Evolutionary conservation across 176 grass and related monocot species (phyloP), one percentile per base, ranked within the genome.

Genomic region (Puya raimondii): DNA sequence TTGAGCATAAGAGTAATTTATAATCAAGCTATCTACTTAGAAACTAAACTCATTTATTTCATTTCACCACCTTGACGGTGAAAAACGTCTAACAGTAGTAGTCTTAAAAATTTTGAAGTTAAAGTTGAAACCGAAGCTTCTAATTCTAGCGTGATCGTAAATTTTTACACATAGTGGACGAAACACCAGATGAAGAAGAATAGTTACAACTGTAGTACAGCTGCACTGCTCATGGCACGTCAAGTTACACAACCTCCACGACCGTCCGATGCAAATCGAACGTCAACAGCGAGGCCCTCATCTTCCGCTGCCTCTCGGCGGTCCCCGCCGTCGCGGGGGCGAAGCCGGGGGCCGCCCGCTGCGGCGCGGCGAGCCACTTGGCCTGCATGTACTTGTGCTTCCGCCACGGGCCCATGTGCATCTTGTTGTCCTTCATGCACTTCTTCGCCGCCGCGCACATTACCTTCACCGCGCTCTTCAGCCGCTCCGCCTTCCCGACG

Each of bases 401-500:
- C 72, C 90, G 73, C 90, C 94, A 99, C 0, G 94, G 94, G 0
- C 82, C 89, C 66, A 93, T 84, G 80, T 99, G 94, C 94, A 91
- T 99, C 73, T 88, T 90, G 84, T 86, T 99, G 20, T 99, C 94
- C 79, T 87, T 93, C 90, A 91, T 93, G 82, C 82, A 86, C 84
- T 80, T 84, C 82, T 93, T 93, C 49, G 94, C 94, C 21, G 94
- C 87, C 15, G 61, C 74, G 77, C 90, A 99, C 79, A 93, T 85
- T 64, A 85, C 80, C 85, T 85, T 92, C 65, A 99, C 71, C 14
- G 84, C 84, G 66, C 12, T 77, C 47, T 80, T 86, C 59, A 99
- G 84, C 33, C 79, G 63, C 78, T 99, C 90, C 50, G 87, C 64
- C 50, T 91, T 91, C 12, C 94, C 90, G 13, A 93, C 90, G 74